Evolutionary conservation across 2,329 filamentous ascomycete genomes (phyloP), one percentile per base, ranked within the genome.

Genomic region (Aspergillus sp.): DNA sequence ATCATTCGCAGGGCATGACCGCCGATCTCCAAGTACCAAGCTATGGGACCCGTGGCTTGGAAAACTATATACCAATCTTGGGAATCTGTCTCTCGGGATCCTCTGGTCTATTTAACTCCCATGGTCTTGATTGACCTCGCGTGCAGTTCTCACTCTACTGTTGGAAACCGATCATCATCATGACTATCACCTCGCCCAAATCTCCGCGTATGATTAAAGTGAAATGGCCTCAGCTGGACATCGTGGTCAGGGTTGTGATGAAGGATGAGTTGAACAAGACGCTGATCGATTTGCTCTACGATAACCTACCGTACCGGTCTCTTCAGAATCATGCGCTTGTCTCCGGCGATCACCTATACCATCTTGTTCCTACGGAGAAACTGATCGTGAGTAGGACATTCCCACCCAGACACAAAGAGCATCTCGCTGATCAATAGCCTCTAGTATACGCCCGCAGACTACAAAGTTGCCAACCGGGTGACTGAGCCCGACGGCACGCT

Each of bases 261-360:
- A 41, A 52, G 2, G 43, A 53, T 26, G 38, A n/a, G 1, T 32
- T 41, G 26, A 57, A 55, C 44, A 17, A 49, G 19, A 17, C n/a
- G 11, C 40, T 57, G 6, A 42, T 55, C 33, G 36, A 50, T 14
- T 17, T 53, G 9, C 52, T 57, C 2, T 50, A 40, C 11, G 30
- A 45, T 33, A 19, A 26, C 4, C 52, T 57, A 2, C 55, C 55
- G 2, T 57, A 55, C 36, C 50, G 55, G 17, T 52, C 55, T 43
- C 52, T 57, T 19, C 55, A 57, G 30, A 57, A 40, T 16, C 55
- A 57, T 51, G 55, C 55, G 14, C 13, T 57, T 2, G 55, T 57
- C 20, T 48, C 55, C 9, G 55, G 55, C 7, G 55, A 57, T 40
- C 52, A 57, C 30, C 35, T 57, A 19, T 57, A 55, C 36, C 55